Base-by-base conservation (phyloP, 768 basidiomycete species). In the Asterophora parasitica region DNA sequence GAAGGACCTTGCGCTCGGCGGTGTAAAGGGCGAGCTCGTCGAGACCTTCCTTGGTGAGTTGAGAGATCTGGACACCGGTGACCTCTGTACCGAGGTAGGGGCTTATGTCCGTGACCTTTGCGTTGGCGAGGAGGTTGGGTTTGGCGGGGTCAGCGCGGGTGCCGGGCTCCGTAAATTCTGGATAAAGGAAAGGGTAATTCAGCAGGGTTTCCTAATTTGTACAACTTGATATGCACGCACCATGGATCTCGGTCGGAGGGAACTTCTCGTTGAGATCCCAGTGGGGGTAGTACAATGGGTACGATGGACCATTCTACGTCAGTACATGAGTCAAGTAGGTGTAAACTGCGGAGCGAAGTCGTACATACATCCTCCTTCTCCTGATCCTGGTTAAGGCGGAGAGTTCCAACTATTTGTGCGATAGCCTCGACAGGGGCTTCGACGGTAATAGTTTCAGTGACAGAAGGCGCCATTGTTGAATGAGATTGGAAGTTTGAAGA, bases 71-170 rank as follows among this genome's bases (percentile, higher is more conserved):
- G 5, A 81, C 65, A 1, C 76, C 78, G 12, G 58, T 58, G 49
- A 79, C 53, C 48, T 78, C 75, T 4, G 77, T 76, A 17, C 78
- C 79, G 47, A 79, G 55, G 62, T 74, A 78, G 0, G 76, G 77
- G 59, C 68, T 74, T 42, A 81, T 54, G 46, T 79, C 56, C 35
- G 53, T 60, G 3, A 67, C 57, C 12, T 50, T 69, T 10, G 66
- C 63, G 48, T 72, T 71, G 30, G 68, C 53, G 4, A 80, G 69
- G 8, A 80, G 67, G 56, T 78, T 65, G 27, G 77, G 77, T 52
- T 80, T 80, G 28, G 69, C 62, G 44, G 67, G 73, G 58, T 80
- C 69, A 19, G 79, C 78, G 40, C 71, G 70, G 6, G 58, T 46
- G 20, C 77, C 77, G 7, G 73, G 67, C 46, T 79, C 76, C 12